Evolutionary conservation across 805 yeast species (phyloP), one percentile per base, ranked within the genome.

Genomic region (Candida lessepsii): DNA sequence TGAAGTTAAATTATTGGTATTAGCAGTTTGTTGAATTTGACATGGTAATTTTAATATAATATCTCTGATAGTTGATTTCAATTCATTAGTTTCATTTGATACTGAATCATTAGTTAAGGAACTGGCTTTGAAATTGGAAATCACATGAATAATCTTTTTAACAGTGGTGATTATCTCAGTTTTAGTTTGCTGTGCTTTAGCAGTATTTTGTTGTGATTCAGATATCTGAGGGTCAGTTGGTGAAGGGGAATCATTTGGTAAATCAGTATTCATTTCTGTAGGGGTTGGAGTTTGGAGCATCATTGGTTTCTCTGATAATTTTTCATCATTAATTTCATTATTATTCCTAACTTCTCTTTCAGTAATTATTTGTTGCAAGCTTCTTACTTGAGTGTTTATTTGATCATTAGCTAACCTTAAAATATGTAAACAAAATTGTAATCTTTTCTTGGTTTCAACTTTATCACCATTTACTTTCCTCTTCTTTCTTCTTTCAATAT

Each of bases 91-190:
- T 13, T 51, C 53, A 14, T 39, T 39, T 5, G 29, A 13, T 6
- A n/a, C 41, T 7, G 33, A 7, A 14, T 38, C 46, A 3, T 86
- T 85, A 48, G 35, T 83, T 88, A 6, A 89, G 3, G 40, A 26
- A 27, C 48, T 47, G 13, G 51, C 43, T 32, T 58, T 86, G 50
- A 87, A 86, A 47, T 85, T 86, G 3, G 97, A 86, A 9, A 93
- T 85, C 27, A 91, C 78, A 29, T 81, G 78, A 25, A 90, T 89
- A 34, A 89, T 88, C 56, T 88, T 91, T 58, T 87, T 86, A 18
- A 93, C 90, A 0, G 97, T 93, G 0, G 85, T 76, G 7, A 90
- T 82, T 25, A 91, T 87, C 50, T 91, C 99, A 49, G 81, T 76
- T 47, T 86, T 84, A 25, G 90, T 73, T 32, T 79, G 60, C 40